Conservation (phyloP, 192 early-diverging fungal species). For the Funneliformis mosseae region DNA sequence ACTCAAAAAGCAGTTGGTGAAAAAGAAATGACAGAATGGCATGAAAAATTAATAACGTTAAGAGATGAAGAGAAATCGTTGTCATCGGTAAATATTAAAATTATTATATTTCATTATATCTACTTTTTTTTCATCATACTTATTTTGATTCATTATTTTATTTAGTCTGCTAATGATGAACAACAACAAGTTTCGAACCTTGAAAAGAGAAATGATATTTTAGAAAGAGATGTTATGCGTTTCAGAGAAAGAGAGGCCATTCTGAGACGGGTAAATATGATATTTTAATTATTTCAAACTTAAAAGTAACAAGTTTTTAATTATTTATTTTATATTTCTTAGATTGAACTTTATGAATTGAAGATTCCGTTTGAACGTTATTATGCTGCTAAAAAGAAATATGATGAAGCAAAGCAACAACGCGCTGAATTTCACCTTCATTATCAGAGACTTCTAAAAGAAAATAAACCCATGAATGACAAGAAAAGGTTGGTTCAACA, state of each 20-base stretch:
- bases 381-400: slow-evolving; percentile 56
- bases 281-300: not conserved
- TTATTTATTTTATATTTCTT: slow-evolving; percentile 5
- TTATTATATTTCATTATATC: not conserved
- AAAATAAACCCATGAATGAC: slow-evolving; percentile 42
- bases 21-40: slow-evolving; percentile 62
- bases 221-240: slow-evolving; percentile 77
- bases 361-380: slow-evolving; percentile 68
- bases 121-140: not conserved
- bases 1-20: slow-evolving; percentile 86
- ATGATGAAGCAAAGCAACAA: slow-evolving; percentile 51
- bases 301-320: not conserved
- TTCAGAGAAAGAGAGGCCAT: slow-evolving; percentile 74
- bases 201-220: slow-evolving; percentile 65
- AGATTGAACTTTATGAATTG: slow-evolving; percentile 62
- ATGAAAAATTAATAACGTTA: slow-evolving; percentile 64
- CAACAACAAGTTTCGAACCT: slow-evolving; percentile 61
- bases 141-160: not conserved
- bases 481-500: slow-evolving; percentile 36
- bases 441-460: slow-evolving; percentile 45
- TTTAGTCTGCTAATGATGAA: slow-evolving; percentile 44
- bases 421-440: slow-evolving; percentile 42
- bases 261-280: slow-evolving; percentile 43
- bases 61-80: slow-evolving; percentile 57
- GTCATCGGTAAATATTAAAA: slow-evolving; percentile 34